phyloP scores from a whole-genome alignment of 2,329 filamentous ascomycete species.

The Alternaria sp. region DNA sequence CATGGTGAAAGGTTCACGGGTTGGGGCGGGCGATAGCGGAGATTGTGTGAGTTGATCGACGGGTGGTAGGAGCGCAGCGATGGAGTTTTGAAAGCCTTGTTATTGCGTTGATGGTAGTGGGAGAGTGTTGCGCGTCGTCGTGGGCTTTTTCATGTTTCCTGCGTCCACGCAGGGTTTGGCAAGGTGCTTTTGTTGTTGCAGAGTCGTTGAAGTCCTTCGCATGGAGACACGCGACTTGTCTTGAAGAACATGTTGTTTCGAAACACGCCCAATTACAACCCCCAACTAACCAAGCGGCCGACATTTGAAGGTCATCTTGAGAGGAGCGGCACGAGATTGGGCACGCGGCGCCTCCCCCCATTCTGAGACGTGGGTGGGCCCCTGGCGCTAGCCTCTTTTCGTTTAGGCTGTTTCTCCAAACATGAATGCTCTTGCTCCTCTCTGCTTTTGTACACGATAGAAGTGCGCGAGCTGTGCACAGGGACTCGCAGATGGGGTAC shows the following conservation, averaged over 20 bases:
- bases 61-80: constrained; percentile 6
- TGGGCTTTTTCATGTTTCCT: constrained; percentile 1
- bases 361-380: constrained; percentile 14
- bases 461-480: not conserved
- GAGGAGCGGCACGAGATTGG: constrained; percentile 14
- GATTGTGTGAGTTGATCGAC: constrained; percentile 18
- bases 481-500: constrained; percentile 3
- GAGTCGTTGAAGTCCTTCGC: not conserved
- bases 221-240: not conserved
- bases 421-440: constrained; percentile 13
- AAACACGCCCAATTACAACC: constrained; percentile 8
- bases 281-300: constrained; percentile 6
- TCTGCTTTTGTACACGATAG: constrained; percentile 9
- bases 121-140: constrained; percentile 11
- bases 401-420: constrained; percentile 10
- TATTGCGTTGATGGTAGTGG: not conserved
- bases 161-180: not conserved
- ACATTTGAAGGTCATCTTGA: constrained; percentile 19
- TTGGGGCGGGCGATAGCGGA: constrained; percentile 17
- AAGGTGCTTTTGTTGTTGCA: not conserved
- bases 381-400: constrained; percentile 5
- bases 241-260: constrained; percentile 3
- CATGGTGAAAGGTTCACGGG: constrained; percentile 4
- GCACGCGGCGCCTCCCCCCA: constrained; percentile 4
- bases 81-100: constrained; percentile 5